Conservation (phyloP, 768 basidiomycete species). For the Phlegmacium glaucopus region DNA sequence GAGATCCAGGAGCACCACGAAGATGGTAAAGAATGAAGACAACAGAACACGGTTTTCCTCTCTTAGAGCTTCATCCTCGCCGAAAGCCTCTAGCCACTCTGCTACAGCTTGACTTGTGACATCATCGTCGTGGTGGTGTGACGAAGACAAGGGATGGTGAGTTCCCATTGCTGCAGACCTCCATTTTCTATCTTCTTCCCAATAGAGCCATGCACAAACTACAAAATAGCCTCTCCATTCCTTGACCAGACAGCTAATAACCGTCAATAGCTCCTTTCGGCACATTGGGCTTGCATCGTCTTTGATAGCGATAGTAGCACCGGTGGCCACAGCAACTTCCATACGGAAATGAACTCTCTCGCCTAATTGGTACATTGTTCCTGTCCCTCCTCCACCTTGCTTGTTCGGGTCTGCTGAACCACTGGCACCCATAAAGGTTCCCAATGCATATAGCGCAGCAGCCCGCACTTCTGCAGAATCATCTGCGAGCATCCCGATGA, state of each 20-base stretch:
- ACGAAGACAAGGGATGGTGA: conserved; percentile 16
- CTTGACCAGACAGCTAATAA: conserved; percentile 90
- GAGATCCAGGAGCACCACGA: conserved; percentile 82
- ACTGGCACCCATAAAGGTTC: conserved; percentile 90
- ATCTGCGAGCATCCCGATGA: conserved; percentile 76
- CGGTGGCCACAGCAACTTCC: conserved; percentile 91
- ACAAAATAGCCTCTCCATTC: conserved; percentile 98
- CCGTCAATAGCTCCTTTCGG: conserved; percentile 86
- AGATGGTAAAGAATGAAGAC: conserved; percentile 94
- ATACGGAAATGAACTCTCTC: conserved; percentile 80
- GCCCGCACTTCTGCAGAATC: conserved; percentile 92
- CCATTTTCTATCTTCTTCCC: conserved; percentile 85
- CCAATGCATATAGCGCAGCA: conserved; percentile 87
- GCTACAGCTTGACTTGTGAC: conserved; percentile 65
- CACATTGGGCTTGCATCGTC: conserved; percentile 97
- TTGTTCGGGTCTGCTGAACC: conserved; percentile 66
- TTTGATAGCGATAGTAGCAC: conserved; percentile 82
- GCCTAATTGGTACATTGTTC: conserved; percentile 72
- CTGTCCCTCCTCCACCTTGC: conserved; percentile 81
- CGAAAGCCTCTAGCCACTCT: conserved; percentile 76
- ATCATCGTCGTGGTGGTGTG: conserved; percentile 58
- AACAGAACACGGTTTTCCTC: conserved; percentile 81
- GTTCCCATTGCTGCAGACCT: conserved; percentile 35
- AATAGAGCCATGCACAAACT: conserved; percentile 94
- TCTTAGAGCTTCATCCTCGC: conserved; percentile 59